phyloP scores from a whole-genome alignment of 129 eudicot genomes.

The Kitagawia praeruptora region DNA sequence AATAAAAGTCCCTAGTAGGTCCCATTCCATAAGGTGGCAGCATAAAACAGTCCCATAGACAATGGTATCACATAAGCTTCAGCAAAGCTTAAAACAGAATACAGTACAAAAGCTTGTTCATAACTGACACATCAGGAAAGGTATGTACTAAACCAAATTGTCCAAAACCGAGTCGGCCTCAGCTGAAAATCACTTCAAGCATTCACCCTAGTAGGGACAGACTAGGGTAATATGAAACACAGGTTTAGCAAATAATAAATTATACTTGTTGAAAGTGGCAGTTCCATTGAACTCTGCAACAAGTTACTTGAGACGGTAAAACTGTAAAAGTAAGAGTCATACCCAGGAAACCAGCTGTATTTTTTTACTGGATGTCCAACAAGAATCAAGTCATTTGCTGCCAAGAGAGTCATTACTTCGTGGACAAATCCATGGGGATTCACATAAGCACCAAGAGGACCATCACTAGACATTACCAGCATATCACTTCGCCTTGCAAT shows the following conservation, averaged over 20 bases:
- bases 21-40: no score
- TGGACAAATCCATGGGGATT: conserved; percentile 84
- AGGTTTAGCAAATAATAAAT: neutral
- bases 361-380: conserved; percentile 65
- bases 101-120: neutral
- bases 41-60: neutral
- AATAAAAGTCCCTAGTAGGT: neutral
- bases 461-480: conserved; percentile 94
- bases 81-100: neutral
- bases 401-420: conserved; percentile 68
- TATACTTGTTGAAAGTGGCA: neutral
- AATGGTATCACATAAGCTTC: neutral
- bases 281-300: neutral
- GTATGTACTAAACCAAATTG: neutral
- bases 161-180: neutral
- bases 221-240: neutral
- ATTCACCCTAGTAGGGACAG: neutral
- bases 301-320: neutral
- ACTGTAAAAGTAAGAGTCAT: conserved; percentile 8
- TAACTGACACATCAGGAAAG: neutral
- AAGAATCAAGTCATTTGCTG: conserved; percentile 61
- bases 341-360: conserved; percentile 99
- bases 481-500: conserved; percentile 84
- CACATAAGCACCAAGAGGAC: conserved; percentile 95
- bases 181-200: neutral